These are phyloP conservation scores for Blastobotrys capitulatus DNA, from an alignment of 1,139 yeast species.

Conservation along the genomic window DNA sequence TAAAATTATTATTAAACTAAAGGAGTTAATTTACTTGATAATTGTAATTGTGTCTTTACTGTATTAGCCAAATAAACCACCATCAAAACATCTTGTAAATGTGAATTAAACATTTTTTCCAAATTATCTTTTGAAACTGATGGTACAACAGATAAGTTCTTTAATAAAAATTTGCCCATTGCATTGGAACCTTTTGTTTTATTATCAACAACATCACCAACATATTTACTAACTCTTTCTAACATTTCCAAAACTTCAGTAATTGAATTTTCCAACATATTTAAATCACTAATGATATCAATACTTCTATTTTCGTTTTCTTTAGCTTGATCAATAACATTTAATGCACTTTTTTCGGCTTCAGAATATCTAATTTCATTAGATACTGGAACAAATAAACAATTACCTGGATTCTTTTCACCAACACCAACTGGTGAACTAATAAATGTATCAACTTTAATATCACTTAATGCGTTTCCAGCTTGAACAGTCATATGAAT, in stretches of 20 bases:
- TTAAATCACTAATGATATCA: slow-evolving; percentile 39
- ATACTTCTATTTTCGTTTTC: slow-evolving; percentile 35
- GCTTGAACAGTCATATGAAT: slow-evolving; percentile 62
- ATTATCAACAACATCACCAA: slow-evolving; percentile 40
- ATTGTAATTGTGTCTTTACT: slow-evolving; percentile 77
- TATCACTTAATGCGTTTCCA: slow-evolving; percentile 36
- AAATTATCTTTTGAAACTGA: slow-evolving; percentile 54
- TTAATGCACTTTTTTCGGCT: slow-evolving; percentile 43
- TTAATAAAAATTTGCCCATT: slow-evolving; percentile 63
- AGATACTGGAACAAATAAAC: slow-evolving; percentile 75
- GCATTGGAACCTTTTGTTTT: slow-evolving; percentile 39
- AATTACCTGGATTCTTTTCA: slow-evolving; percentile 50
- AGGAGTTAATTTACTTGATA: slow-evolving; percentile 70
- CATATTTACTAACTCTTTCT: slow-evolving; percentile 48
- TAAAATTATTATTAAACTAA: slow-evolving; percentile 29
- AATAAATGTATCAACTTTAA: slow-evolving; percentile 60
- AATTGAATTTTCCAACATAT: slow-evolving; percentile 51
- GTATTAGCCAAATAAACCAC: slow-evolving; percentile 80
- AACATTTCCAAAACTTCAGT: slow-evolving; percentile 52
- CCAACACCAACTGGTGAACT: slow-evolving; percentile 69
- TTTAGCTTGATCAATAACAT: slow-evolving; percentile 33
- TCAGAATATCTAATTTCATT: slow-evolving; percentile 58
- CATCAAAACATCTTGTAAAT: slow-evolving; percentile 78
- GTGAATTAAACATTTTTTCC: slow-evolving; percentile 60
- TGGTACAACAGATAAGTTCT: slow-evolving; percentile 58